Evolutionary conservation across 352 stramenopile genomes (phyloP), one percentile per base, ranked within the genome.

Genomic region (Phytophthora aleatoria): DNA sequence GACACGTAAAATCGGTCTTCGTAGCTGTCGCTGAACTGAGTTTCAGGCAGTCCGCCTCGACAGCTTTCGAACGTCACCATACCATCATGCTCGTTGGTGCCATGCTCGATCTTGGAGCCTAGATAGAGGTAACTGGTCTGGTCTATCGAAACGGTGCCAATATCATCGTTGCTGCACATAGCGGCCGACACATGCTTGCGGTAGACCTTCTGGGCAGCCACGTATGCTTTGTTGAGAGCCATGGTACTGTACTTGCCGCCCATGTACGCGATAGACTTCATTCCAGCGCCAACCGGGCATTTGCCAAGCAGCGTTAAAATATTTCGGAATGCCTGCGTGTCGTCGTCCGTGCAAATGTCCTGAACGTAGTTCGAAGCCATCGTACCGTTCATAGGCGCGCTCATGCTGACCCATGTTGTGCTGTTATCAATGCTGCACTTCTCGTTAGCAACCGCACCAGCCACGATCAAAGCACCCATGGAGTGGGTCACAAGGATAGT

Each of bases 41-140:
- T 57, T 16, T 27, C 47, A 3, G 67, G 44, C 1, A 88, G 57
- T 2, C 78, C 78, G 6, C 51, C 71, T 24, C 61, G 44, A 52
- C 81, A 90, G 58, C 79, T 89, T 10, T 83, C 59, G 44, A 66
- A 87, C 45, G 77, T 75, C 28, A 89, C 65, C 12, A 77, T 13
- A 10, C 69, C 73, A 57, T 77, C 73, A 42, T 80, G 71, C 26
- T 70, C 27, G 3, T 39, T 43, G 2, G 64, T 76, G 16, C 66
- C 59, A 69, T 74, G 61, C 0, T 74, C 61, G 6, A 72, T 49
- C 27, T 55, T 50, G 20, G 50, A 31, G 15, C 71, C 72, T n/a
- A 72, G 5, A 16, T 69, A 15, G 15, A 68, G 13, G 7, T 76
- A 73, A 41, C 49, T 39, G 2, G 33, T 13, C 47, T 75, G 57